Evolutionary conservation across 192 early-diverging fungal species (phyloP).

Genomic region (Dissophora globulifera): DNA sequence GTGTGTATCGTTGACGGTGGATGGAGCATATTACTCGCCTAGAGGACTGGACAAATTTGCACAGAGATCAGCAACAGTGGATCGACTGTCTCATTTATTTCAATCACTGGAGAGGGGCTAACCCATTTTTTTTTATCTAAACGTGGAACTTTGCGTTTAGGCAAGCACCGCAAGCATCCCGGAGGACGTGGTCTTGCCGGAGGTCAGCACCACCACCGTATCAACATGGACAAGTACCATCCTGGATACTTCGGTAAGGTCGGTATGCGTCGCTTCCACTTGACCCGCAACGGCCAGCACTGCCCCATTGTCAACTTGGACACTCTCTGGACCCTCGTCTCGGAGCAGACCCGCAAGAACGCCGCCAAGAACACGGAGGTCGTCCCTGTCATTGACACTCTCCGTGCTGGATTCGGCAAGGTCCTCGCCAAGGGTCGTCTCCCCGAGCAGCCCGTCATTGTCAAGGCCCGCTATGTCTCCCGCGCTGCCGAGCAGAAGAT

Average conservation of each 20-base stretch:
- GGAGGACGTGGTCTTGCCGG: constrained; percentile 99
- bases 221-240: constrained; percentile 99
- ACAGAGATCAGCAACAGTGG: no score
- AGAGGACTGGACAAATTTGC: no score
- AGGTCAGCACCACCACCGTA: constrained; percentile 99
- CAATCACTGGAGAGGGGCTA: no score
- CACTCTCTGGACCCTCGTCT: constrained; percentile 92
- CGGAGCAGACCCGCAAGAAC: constrained; percentile 84
- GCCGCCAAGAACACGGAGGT: constrained; percentile 85
- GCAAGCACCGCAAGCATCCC: constrained; percentile 99
- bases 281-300: constrained; percentile 90
- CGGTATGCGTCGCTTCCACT: constrained; percentile 99
- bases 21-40: no score
- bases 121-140: no score
- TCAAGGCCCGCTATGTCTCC: constrained; percentile 94
- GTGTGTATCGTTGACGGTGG: no score
- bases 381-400: constrained; percentile 93
- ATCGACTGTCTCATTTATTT: no score
- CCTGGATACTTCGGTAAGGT: constrained; percentile 99
- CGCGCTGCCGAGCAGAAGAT: constrained; percentile 98
- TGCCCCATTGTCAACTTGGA: constrained; percentile 93
- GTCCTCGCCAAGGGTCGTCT: constrained; percentile 95
- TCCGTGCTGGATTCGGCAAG: constrained; percentile 89
- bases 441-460: constrained; percentile 90
- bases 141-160: no score